Percentiles rank a stretch among this genome's conserved stretches.
Conservation (phyloP, 176 grass and related monocot species). For the Coix lacrymajobi region DNA sequence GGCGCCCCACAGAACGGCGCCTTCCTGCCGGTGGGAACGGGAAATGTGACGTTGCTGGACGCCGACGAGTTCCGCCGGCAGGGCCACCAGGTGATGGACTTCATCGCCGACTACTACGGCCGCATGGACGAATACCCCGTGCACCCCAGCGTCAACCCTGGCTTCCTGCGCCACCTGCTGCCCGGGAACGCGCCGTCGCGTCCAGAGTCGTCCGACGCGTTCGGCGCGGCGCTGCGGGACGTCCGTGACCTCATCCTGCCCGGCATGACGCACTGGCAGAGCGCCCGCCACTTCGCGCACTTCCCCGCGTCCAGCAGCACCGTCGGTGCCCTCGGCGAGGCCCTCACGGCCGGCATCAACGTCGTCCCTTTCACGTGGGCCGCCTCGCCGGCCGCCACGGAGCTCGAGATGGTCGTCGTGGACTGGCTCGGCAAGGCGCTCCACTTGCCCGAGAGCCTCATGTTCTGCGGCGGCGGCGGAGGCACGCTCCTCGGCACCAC, state of each 20-base stretch:
- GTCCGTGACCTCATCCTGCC: slow-evolving; percentile 12
- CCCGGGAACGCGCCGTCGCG: background rate
- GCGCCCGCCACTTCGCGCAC: slow-evolving; percentile 32
- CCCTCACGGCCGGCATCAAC: slow-evolving; percentile 19
- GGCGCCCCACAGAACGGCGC: background rate
- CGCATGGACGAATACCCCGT: slow-evolving; percentile 18
- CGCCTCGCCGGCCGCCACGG: slow-evolving; percentile 27
- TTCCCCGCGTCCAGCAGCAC: slow-evolving; percentile 20
- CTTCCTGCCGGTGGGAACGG: background rate
- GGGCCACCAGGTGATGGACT: slow-evolving; percentile 7
- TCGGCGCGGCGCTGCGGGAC: slow-evolving; percentile 12
- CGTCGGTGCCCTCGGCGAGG: slow-evolving; percentile 22
- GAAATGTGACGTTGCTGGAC: background rate
- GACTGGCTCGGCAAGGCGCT: slow-evolving; percentile 36
- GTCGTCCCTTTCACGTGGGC: slow-evolving; percentile 25
- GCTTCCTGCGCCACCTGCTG: slow-evolving; percentile 18
- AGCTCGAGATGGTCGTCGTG: slow-evolving; percentile 28
- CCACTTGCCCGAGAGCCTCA: background rate
- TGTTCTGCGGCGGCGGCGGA: slow-evolving; percentile 28
- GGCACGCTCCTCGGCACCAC: slow-evolving; percentile 30
- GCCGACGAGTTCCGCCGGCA: slow-evolving; percentile 1
- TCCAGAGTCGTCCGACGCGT: background rate
- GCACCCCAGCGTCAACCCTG: slow-evolving; percentile 6
- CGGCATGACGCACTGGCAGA: slow-evolving; percentile 39
- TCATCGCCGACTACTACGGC: slow-evolving; percentile 39